Evolutionary conservation across 2,329 filamentous ascomycete species (phyloP).

Genomic region (Zymoseptoria tritici): DNA sequence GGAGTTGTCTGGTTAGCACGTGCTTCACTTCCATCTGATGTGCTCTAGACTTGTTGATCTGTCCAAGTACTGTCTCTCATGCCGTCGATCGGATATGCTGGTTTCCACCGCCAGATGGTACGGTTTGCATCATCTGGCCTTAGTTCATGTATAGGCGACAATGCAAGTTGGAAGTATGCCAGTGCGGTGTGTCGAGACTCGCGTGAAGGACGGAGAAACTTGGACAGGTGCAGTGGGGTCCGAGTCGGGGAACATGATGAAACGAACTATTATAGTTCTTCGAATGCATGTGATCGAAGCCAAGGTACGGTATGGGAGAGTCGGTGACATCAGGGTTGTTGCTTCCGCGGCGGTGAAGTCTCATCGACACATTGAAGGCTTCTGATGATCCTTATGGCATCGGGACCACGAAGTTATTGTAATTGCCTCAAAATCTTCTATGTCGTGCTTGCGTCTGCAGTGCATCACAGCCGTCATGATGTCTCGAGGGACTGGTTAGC

Average conservation of each 20-base stretch:
- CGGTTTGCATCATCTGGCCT: background rate
- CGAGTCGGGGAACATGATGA: background rate
- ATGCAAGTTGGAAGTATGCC: background rate
- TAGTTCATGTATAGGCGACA: background rate
- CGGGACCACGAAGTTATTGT: background rate
- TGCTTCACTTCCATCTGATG: background rate
- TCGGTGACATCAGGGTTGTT: background rate
- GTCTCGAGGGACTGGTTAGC: background rate
- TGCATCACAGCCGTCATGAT: background rate
- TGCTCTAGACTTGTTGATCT: background rate
- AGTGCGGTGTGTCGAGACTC: background rate
- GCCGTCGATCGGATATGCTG: background rate
- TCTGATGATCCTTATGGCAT: background rate
- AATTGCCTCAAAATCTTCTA: background rate
- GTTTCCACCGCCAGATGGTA: background rate
- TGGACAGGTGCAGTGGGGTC: background rate
- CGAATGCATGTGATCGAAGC: background rate
- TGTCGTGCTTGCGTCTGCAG: background rate
- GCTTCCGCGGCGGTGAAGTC: background rate
- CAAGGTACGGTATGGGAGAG: background rate
- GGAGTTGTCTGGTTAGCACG: too few species aligned
- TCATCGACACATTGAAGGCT: background rate
- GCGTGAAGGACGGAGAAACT: background rate
- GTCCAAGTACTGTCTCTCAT: background rate
- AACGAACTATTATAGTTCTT: background rate